Percentiles rank a stretch among this genome's conserved stretches.
phyloP scores from a whole-genome alignment of 176 grass and related monocot species.

The Cocos nucifera region DNA sequence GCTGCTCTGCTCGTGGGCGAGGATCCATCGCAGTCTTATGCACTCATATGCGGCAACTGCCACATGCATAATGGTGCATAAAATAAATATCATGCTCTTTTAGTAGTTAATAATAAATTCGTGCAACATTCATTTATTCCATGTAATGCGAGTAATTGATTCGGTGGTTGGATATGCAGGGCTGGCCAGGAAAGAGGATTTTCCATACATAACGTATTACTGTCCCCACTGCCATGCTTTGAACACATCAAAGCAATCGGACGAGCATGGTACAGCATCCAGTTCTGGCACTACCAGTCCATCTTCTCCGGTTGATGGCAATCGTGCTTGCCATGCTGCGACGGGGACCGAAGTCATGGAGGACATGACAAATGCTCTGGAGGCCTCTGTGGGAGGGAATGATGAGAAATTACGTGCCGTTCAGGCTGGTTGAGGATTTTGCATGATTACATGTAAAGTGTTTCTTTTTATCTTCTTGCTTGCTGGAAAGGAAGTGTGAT shows the following conservation, averaged over 20 bases:
- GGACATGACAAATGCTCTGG: neutral
- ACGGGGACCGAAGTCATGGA: neutral
- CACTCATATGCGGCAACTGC: conserved; percentile 15
- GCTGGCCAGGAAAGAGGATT: conserved; percentile 16
- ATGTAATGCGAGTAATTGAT: neutral
- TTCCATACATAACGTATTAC: conserved; percentile 11
- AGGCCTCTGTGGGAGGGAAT: no score
- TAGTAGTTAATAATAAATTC: neutral
- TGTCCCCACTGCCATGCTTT: conserved; percentile 13
- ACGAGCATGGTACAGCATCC: neutral
- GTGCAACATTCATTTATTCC: no score
- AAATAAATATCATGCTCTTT: neutral
- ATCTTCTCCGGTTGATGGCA: neutral
- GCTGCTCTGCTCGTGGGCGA: conserved; percentile 10
- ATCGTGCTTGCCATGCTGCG: neutral
- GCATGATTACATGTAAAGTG: no score
- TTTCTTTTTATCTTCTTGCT: no score
- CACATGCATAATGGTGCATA: conserved; percentile 11
- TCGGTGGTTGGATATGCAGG: neutral
- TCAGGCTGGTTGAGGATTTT: no score
- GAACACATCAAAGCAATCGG: neutral
- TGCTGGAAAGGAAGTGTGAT: no score
- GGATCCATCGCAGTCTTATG: conserved; percentile 7
- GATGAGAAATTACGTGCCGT: no score
- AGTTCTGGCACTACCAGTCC: neutral